Conservation (phyloP, 2,329 filamentous ascomycete species). For the Kalmusia sp. region DNA sequence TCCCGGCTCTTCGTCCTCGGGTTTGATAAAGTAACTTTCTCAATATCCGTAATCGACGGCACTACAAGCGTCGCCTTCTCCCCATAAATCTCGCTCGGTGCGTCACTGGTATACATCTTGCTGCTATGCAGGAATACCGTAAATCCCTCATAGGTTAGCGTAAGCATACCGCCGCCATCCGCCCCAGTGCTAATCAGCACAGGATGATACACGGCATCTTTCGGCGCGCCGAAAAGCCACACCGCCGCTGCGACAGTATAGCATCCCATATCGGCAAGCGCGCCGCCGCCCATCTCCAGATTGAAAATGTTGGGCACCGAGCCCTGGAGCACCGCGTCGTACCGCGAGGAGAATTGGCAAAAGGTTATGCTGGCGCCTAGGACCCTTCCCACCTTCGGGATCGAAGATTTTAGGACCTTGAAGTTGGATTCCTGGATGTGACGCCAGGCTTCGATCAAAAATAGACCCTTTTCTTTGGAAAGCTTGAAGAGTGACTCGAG, state of each 20-base stretch:
- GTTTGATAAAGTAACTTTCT: slow-evolving; percentile 49
- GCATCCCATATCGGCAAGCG: slow-evolving; percentile 57
- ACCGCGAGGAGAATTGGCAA: slow-evolving; percentile 54
- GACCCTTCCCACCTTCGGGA: slow-evolving; percentile 50
- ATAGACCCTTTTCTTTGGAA: slow-evolving; percentile 50
- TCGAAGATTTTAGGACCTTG: slow-evolving; percentile 48
- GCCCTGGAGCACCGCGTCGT: slow-evolving; percentile 55
- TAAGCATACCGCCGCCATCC: slow-evolving; percentile 54
- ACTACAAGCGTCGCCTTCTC: slow-evolving; percentile 55
- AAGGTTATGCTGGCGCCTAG: slow-evolving; percentile 55
- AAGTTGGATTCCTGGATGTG: slow-evolving; percentile 60
- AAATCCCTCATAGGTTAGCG: slow-evolving; percentile 54
- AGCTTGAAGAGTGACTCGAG: slow-evolving; percentile 52
- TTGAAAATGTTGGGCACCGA: slow-evolving; percentile 58
- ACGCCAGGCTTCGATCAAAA: slow-evolving; percentile 57
- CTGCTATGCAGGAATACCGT: slow-evolving; percentile 51
- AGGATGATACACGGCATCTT: slow-evolving; percentile 50
- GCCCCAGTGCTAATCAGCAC: slow-evolving; percentile 54
- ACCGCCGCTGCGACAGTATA: slow-evolving; percentile 57
- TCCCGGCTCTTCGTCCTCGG: slow-evolving; percentile 52
- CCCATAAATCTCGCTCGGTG: slow-evolving; percentile 55
- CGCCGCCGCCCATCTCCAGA: slow-evolving; percentile 55
- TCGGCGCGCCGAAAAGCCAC: slow-evolving; percentile 55
- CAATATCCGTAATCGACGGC: slow-evolving; percentile 55
- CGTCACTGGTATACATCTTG: slow-evolving; percentile 54